Evolutionary conservation across 2,329 filamentous ascomycete genomes (phyloP).

Genomic region (Fusarium sp.): DNA sequence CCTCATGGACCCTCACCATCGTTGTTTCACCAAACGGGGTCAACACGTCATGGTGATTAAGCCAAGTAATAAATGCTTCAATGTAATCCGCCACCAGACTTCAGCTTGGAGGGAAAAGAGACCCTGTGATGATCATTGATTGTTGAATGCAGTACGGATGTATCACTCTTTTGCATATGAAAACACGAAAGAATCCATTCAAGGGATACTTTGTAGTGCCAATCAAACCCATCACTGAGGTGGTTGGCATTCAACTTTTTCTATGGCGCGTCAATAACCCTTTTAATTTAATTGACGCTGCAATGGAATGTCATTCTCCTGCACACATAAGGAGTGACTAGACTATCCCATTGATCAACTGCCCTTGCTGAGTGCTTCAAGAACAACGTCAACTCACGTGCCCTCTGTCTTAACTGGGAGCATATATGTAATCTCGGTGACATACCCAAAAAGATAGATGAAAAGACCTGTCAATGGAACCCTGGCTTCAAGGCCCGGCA

Average conservation of each 20-base stretch:
- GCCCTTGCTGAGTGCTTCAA: background rate
- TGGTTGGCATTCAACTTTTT: slow-evolving; percentile 18
- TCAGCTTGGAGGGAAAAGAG: background rate
- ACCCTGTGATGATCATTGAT: background rate
- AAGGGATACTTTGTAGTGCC: background rate
- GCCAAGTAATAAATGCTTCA: slow-evolving; percentile 22
- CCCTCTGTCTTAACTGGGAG: slow-evolving; percentile 13
- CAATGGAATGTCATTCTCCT: slow-evolving; percentile 31
- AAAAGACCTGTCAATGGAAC: slow-evolving; percentile 16
- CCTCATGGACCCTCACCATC: background rate
- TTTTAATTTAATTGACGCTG: slow-evolving; percentile 21
- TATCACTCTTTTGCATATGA: background rate
- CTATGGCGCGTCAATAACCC: slow-evolving; percentile 13
- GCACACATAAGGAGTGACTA: background rate
- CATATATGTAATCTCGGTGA: slow-evolving; percentile 34
- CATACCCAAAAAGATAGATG: slow-evolving; percentile 28
- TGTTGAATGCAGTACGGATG: background rate
- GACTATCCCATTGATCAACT: background rate
- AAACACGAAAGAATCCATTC: background rate
- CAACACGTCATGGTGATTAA: slow-evolving; percentile 35
- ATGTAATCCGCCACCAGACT: background rate
- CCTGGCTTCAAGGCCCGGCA: slow-evolving; percentile 7
- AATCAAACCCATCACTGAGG: background rate
- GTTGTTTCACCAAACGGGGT: slow-evolving; percentile 21
- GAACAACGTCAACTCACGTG: slow-evolving; percentile 13